phyloP scores from a whole-genome alignment of 345 rosid genomes.

The Eucalyptus regnans region DNA sequence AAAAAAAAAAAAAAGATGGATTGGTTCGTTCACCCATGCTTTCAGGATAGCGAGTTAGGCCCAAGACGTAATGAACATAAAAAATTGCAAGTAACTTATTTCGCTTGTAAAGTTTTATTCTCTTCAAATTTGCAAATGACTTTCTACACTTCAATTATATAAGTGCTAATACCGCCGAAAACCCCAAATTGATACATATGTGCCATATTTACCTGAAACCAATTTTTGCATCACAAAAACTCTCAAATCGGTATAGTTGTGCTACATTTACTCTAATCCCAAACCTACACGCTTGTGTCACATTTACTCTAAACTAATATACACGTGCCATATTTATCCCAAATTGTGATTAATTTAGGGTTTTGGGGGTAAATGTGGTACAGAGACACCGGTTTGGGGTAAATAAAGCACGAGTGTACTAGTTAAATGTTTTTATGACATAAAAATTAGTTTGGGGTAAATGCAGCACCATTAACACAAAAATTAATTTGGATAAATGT shows the following conservation, averaged over 20 bases:
- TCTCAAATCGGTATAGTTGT: background rate
- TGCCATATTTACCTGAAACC: too few species aligned
- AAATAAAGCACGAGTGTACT: background rate
- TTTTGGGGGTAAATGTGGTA: background rate
- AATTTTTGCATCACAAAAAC: background rate
- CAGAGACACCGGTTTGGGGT: background rate
- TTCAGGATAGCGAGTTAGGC: background rate
- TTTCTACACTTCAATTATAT: background rate
- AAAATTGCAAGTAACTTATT: background rate
- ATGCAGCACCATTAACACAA: background rate
- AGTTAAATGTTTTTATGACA: too few species aligned
- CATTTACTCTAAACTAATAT: too few species aligned
- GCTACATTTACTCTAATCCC: background rate
- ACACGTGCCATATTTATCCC: background rate
- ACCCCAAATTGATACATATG: too few species aligned
- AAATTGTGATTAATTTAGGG: background rate
- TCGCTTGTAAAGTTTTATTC: too few species aligned
- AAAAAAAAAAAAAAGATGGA: background rate
- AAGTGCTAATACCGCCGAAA: background rate
- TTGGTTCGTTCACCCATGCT: background rate
- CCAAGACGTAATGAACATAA: background rate
- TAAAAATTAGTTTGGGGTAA: too few species aligned
- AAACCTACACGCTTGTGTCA: rapidly evolving
- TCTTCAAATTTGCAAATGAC: too few species aligned
- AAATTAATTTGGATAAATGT: too few species aligned